These are phyloP conservation scores for Polyporus tsugae DNA, from an alignment of 1,284 basidiomycete genomes.

Conservation along the genomic window DNA sequence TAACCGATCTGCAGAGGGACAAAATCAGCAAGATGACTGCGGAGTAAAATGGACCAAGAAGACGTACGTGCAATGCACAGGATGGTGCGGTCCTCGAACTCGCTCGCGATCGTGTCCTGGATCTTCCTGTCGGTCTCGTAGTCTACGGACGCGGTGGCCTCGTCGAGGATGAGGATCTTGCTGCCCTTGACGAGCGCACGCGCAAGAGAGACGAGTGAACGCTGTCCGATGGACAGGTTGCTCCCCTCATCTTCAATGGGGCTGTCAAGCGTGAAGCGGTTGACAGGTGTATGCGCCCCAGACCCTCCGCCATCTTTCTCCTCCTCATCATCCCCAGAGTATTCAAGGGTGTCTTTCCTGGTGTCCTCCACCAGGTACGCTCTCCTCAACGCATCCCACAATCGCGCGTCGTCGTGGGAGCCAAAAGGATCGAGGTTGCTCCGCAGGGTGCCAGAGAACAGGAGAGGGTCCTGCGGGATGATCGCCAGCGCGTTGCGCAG, in stretches of 20 bases:
- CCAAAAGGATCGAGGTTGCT: conserved; percentile 87
- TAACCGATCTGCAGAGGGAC: conserved; percentile 59
- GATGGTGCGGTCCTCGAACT: conserved; percentile 84
- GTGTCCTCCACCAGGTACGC: conserved; percentile 73
- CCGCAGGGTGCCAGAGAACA: conserved; percentile 77
- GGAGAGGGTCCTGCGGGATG: conserved; percentile 84
- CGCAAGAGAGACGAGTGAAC: conserved; percentile 83
- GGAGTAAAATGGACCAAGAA: conserved; percentile 3
- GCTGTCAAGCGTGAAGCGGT: conserved; percentile 78
- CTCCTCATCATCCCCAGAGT: neutral
- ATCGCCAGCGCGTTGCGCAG: conserved; percentile 75
- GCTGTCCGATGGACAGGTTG: conserved; percentile 65
- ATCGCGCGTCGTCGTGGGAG: conserved; percentile 74
- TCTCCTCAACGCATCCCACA: conserved; percentile 86
- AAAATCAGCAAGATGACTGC: neutral
- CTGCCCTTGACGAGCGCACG: conserved; percentile 84
- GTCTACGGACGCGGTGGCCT: conserved; percentile 81
- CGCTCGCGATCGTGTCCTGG: conserved; percentile 85
- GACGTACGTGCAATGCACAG: conserved; percentile 79
- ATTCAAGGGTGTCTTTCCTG: conserved; percentile 33
- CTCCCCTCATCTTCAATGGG: conserved; percentile 86
- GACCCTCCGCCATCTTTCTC: conserved; percentile 32
- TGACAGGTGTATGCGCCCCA: conserved; percentile 30
- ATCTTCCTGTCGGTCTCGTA: conserved; percentile 88
- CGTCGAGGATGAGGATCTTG: conserved; percentile 81